phyloP scores from a whole-genome alignment of 2,329 filamentous ascomycete genomes.

The Colletotrichum costaricense region DNA sequence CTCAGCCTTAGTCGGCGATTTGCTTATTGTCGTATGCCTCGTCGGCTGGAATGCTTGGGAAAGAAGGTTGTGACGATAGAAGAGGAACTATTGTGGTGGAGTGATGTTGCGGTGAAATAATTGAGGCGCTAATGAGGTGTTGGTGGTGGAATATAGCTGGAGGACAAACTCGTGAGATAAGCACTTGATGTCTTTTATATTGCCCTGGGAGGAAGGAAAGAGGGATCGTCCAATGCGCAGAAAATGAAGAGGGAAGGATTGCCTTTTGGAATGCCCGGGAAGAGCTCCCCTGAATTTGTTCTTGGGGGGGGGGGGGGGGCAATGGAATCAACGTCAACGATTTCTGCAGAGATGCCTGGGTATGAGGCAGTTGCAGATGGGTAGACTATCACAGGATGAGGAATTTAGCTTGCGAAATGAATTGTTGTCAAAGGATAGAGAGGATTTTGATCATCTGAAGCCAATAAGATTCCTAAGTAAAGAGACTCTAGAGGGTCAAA shows the following conservation, averaged over 20 bases:
- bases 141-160: neutral
- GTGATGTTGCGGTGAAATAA: neutral
- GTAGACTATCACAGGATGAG: neutral
- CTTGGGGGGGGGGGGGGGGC: neutral
- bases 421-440: neutral
- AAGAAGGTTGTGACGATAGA: neutral
- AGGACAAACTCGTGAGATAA: neutral
- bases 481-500: too few species aligned
- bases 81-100: neutral
- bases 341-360: neutral
- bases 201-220: neutral
- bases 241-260: neutral
- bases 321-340: neutral
- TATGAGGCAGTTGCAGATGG: neutral
- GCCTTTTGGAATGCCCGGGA: neutral
- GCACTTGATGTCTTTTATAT: neutral
- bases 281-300: neutral
- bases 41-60: neutral
- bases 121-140: neutral
- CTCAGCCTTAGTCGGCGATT: neutral
- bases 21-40: neutral
- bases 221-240: neutral
- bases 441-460: too few species aligned
- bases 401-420: neutral
- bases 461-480: too few species aligned